Conservation (phyloP, 306 rosid genomes). For the Lagenaria siceraria region DNA sequence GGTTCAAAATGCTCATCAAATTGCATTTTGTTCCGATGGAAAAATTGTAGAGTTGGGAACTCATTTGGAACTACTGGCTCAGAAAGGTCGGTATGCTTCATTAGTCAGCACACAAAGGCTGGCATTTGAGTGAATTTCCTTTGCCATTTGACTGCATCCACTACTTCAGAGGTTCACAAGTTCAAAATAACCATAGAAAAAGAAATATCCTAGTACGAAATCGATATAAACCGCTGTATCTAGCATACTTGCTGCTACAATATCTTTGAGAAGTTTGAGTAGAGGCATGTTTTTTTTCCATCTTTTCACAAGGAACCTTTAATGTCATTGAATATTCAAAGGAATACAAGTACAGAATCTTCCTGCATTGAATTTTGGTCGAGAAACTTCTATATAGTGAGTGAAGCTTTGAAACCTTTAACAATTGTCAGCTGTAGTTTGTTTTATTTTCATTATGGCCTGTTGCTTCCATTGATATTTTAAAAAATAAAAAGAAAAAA, state of each 20-base stretch:
- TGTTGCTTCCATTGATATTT: no score
- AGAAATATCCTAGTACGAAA: no score
- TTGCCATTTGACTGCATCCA: not conserved
- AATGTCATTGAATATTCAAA: not conserved
- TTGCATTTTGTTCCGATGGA: constrained; percentile 67
- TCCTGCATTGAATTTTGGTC: not conserved
- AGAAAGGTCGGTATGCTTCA: constrained; percentile 76
- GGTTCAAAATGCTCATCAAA: constrained; percentile 80
- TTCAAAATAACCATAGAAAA: not conserved
- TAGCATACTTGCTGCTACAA: not conserved
- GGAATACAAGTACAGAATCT: not conserved
- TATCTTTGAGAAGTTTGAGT: not conserved
- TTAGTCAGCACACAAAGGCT: constrained; percentile 82
- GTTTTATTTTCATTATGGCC: not conserved
- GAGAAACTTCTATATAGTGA: not conserved
- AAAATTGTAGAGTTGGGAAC: constrained; percentile 65
- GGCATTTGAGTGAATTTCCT: constrained; percentile 55
- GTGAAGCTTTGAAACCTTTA: not conserved
- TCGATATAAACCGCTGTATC: not conserved
- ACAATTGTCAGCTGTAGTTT: not conserved
- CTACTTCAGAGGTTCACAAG: not conserved
- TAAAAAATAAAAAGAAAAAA: no score
- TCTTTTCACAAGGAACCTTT: not conserved
- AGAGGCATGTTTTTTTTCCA: not conserved
- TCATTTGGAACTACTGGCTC: constrained; percentile 59